Conservation (phyloP, 2,329 filamentous ascomycete species). For the Ophiosphaerella korrae region DNA sequence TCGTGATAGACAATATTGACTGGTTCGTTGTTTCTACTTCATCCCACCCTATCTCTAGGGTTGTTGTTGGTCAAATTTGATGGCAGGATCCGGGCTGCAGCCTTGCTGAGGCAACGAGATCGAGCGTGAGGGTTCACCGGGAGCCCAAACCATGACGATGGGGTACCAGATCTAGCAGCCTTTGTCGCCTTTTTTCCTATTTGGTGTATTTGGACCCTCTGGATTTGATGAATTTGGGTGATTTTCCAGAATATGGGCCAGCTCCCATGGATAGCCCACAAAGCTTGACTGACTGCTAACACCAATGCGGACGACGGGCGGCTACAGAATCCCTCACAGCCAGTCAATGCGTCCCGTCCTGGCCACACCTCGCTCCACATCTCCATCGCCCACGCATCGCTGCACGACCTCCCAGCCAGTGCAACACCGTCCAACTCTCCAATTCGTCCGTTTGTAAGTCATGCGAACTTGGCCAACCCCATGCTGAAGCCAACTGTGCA, state of each 20-base stretch:
- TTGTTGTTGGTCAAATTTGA: no score
- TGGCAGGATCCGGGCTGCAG: background rate
- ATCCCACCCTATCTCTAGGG: background rate
- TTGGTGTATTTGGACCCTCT: background rate
- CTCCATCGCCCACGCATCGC: slow-evolving; percentile 33
- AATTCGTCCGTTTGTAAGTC: slow-evolving; percentile 38
- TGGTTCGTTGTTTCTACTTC: background rate
- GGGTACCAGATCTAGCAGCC: background rate
- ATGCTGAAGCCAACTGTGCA: slow-evolving; percentile 13
- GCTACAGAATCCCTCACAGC: slow-evolving; percentile 17
- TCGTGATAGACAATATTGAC: background rate
- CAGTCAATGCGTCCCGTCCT: slow-evolving; percentile 22
- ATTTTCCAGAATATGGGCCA: slow-evolving; percentile 9
- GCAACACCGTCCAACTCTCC: slow-evolving; percentile 17
- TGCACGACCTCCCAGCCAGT: slow-evolving; percentile 31
- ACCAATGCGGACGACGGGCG: slow-evolving; percentile 20
- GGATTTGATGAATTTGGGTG: slow-evolving; percentile 4
- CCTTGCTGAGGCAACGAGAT: background rate
- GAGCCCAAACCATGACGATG: background rate
- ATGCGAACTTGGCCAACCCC: slow-evolving; percentile 43
- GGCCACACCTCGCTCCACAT: slow-evolving; percentile 31
- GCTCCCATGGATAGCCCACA: slow-evolving; percentile 4
- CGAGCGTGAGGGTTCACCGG: no score
- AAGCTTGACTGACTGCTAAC: slow-evolving; percentile 26
- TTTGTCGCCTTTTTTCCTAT: background rate